Evolutionary conservation across 2,329 filamentous ascomycete species (phyloP).

Genomic region (Fusarium siculi): DNA sequence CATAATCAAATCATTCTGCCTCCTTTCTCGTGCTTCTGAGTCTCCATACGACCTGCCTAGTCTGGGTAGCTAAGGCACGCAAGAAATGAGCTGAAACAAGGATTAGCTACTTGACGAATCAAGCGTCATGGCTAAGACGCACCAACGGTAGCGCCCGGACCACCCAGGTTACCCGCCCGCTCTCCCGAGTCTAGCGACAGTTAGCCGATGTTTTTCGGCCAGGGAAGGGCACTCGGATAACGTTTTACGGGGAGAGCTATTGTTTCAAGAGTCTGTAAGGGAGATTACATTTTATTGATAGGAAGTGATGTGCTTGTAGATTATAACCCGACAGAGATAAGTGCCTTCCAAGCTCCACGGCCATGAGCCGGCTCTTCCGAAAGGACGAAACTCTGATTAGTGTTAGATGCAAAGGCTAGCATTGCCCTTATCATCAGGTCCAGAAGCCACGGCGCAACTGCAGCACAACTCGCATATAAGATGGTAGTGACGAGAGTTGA

Average conservation of each 20-base stretch:
- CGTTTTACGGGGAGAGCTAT: not conserved
- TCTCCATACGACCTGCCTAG: not conserved
- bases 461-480: not conserved
- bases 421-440: fast-evolving
- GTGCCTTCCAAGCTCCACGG: fast-evolving
- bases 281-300: not conserved
- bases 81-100: not conserved
- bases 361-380: not conserved
- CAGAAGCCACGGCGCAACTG: not conserved
- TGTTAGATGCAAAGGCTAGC: too few species aligned
- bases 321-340: fast-evolving
- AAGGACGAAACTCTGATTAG: too few species aligned
- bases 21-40: not conserved
- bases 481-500: fast-evolving
- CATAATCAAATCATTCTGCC: too few species aligned
- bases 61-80: fast-evolving
- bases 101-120: fast-evolving
- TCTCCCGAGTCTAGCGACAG: not conserved
- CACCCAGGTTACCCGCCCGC: not conserved
- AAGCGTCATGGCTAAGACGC: not conserved
- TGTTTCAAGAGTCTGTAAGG: not conserved
- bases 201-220: not conserved
- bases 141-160: not conserved
- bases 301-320: not conserved
- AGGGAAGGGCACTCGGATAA: not conserved